phyloP scores from a whole-genome alignment of 495 filamentous ascomycete species.

The Amphirosellinia nigrospora region DNA sequence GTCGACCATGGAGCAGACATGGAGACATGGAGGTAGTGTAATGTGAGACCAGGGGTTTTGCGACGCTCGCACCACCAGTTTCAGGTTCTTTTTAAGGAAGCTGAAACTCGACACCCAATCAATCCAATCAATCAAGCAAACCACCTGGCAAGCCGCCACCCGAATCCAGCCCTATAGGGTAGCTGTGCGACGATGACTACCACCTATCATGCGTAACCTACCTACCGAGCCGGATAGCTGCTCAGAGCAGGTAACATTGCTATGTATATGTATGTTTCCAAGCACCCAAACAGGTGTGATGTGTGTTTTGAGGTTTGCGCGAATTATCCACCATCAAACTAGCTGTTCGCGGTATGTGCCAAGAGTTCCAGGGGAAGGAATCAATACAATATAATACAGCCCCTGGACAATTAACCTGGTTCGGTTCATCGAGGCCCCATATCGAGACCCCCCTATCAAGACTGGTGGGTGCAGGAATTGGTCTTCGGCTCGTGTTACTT shows the following conservation, averaged over 20 bases:
- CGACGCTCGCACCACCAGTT: conserved; percentile 6
- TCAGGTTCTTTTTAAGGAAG: conserved; percentile 9
- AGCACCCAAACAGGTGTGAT: neutral
- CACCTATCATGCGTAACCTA: neutral
- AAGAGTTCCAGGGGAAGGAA: conserved; percentile 4
- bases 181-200: neutral
- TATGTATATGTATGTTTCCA: neutral
- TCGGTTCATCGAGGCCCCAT: too few relatives aligned
- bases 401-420: neutral
- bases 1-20: too few relatives aligned
- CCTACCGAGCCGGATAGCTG: neutral
- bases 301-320: conserved; percentile 1
- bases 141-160: neutral
- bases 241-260: neutral
- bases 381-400: neutral
- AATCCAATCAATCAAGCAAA: neutral
- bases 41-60: too few relatives aligned
- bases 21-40: too few relatives aligned
- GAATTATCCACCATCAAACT: neutral
- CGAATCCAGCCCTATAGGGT: neutral
- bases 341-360: neutral
- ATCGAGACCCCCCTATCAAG: neutral
- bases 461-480: neutral
- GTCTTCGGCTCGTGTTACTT: conserved; percentile 17
- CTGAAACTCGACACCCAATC: conserved; percentile 8